Percentiles rank a stretch among this genome's conserved stretches.
Evolutionary conservation across 2,329 filamentous ascomycete genomes (phyloP).

Genomic region (Microcyclospora tardicrescens): DNA sequence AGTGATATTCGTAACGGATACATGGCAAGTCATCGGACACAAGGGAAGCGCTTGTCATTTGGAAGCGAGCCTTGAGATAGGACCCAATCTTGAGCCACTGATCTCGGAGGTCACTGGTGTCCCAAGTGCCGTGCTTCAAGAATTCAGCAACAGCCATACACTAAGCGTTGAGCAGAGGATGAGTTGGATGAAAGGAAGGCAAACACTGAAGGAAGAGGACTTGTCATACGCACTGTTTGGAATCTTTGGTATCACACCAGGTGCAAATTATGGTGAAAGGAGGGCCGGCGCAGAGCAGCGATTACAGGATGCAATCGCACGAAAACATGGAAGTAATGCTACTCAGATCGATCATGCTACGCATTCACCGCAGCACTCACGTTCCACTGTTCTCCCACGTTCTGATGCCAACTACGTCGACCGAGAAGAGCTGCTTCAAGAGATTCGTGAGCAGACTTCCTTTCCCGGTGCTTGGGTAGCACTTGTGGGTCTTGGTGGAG

Average conservation of each 20-base stretch:
- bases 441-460: no score
- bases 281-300: constrained; percentile 2
- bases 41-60: constrained; percentile 1
- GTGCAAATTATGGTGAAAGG: constrained; percentile 29
- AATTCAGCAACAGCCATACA: background rate
- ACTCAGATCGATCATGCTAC: no score
- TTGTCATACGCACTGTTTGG: constrained; percentile 33
- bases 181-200: constrained; percentile 4
- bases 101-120: constrained; percentile 18
- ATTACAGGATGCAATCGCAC: no score
- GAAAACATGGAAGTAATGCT: no score
- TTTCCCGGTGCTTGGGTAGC: no score
- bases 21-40: constrained; percentile 9
- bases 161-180: constrained; percentile 12
- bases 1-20: constrained; percentile 8
- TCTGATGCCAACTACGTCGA: no score
- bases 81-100: background rate
- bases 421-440: no score
- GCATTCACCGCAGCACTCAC: no score
- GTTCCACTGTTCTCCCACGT: no score
- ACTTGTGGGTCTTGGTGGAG: no score
- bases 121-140: constrained; percentile 8
- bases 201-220: constrained; percentile 24
- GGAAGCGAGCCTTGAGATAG: no score
- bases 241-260: constrained; percentile 32